Evolutionary conservation across 2,329 filamentous ascomycete species (phyloP), one percentile per base, ranked within the genome.

Genomic region (Elsinoe necatrix): DNA sequence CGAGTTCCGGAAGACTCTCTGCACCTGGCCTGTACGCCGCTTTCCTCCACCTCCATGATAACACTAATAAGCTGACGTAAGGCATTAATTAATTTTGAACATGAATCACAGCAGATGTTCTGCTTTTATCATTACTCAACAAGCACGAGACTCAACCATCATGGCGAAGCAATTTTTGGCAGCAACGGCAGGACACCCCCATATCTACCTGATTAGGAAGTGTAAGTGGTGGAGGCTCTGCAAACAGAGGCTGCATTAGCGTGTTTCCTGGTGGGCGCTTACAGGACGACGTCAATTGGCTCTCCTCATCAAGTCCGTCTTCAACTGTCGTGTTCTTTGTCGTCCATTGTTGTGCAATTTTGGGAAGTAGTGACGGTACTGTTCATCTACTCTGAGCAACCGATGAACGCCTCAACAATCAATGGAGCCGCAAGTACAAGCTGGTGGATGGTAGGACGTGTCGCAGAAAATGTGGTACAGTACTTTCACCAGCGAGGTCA

Each of bases 241-340:
- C 48, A 29, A 20, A 7, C n/a, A 8, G 29, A 21, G 48, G 48
- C 48, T 52, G 48, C 48, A 52, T 35, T 52, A 52, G 48, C 48
- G 48, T 37, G 29, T 39, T 39, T 52, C 20, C 27, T 7, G 14
- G 6, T 34, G 25, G 48, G 48, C 48, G 48, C 12, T 37, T 52
- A 52, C 3, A 52, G 14, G 20, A 52, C 48, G 31, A 39, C 31
- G 16, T 35, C 48, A 52, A 52, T 52, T 52, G 48, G 48, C 29
- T 37, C 14, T 18, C 31, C 48, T 37, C 29, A 8, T 39, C 18
- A 16, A n/a, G 6, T 45, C 25, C 41, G 20, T n/a, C 20, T 23
- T 37, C 9, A 37, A 29, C 20, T 23, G 18, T 52, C 31, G 48
- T 52, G 39, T 37, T 27, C 48, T 29, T 29, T 50, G 45, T 47